Evolutionary conservation across 768 basidiomycete genomes (phyloP).

Genomic region (Phaffia tasmanica): DNA sequence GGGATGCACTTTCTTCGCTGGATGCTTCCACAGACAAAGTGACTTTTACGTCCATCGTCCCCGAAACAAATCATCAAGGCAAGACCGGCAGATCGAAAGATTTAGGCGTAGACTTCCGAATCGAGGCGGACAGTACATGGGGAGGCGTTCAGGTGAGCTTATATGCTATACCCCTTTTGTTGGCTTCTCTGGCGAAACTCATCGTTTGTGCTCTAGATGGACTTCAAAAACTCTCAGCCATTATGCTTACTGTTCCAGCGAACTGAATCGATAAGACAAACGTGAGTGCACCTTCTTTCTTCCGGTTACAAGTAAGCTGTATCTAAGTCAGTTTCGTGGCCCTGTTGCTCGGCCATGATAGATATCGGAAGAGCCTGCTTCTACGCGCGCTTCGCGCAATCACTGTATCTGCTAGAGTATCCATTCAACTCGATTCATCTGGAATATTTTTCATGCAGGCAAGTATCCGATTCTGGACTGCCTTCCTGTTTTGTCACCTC

Average conservation of each 20-base stretch:
- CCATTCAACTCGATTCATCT: conserved; percentile 4
- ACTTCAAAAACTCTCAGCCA: conserved; percentile 86
- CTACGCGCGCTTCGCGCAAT: conserved; percentile 20
- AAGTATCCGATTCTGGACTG: too few species aligned
- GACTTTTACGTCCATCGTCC: conserved; percentile 68
- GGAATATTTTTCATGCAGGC: conserved; percentile 14
- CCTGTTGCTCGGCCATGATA: not conserved
- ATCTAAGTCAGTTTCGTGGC: not conserved
- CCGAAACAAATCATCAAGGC: conserved; percentile 30
- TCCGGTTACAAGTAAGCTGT: not conserved
- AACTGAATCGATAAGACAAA: conserved; percentile 52
- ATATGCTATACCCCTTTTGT: not conserved
- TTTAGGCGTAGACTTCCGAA: conserved; percentile 57
- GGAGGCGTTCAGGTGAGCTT: conserved; percentile 66
- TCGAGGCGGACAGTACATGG: conserved; percentile 68
- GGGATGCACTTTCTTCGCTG: conserved; percentile 80
- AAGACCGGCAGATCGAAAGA: conserved; percentile 28
- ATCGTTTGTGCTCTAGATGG: conserved; percentile 53
- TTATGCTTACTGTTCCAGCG: conserved; percentile 88
- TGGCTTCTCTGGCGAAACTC: not conserved
- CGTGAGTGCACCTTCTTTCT: conserved; percentile 43
- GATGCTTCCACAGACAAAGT: conserved; percentile 79
- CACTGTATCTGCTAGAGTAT: conserved; percentile 5
- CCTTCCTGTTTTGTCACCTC: too few species aligned
- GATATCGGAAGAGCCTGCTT: conserved; percentile 19